Base-by-base conservation (phyloP, 1,139 yeast genomes). In the Kazachstania sp. region DNA sequence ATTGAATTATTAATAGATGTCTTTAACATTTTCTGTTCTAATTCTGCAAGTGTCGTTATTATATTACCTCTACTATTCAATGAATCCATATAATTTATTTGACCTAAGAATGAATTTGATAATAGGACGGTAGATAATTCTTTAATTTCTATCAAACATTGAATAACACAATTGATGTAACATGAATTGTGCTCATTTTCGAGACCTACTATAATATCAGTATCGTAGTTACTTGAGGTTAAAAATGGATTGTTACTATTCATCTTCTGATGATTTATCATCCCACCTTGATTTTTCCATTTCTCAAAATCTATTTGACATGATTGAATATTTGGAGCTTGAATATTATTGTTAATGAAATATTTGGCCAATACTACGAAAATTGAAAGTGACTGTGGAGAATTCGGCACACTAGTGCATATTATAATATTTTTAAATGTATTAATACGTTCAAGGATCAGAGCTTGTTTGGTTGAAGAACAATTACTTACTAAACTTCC, bases 121-220 rank as follows among this genome's bases (percentile, higher is more conserved):
- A 43, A n/a, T 18, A 32, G 20, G 12, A 9, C 30, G 6, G 16
- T 34, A 4, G 37, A 30, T 8, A 40, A 80, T 69, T 70, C 68
- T 2, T 70, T 66, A 0, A 79, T 73, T 1, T 79, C 78, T 6
- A 75, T 63, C 36, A 90, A 68, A 61, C 97, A 88, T 65, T 90
- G 97, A n/a, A 90, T 65, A 45, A 90, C 75, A 57, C 96, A 84
- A 65, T 90, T 90, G 81, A 90, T 84, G 63, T 90, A 90, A 65
- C 97, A 90, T 0, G 95, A 85, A 58, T 88, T 90, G 1, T 96
- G 95, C 50, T 85, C 72, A 60, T 90, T 90, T 41, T 74, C 74
- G 32, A 90, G 70, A 0, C 96, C 95, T 0, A 78, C 72, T 8
- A 70, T 65, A 26, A 67, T 38, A 11, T 38, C 19, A 16, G 12